Evolutionary conservation across 2,329 filamentous ascomycete genomes (phyloP), one percentile per base, ranked within the genome.

Genomic region (Cordyceps cicadae): DNA sequence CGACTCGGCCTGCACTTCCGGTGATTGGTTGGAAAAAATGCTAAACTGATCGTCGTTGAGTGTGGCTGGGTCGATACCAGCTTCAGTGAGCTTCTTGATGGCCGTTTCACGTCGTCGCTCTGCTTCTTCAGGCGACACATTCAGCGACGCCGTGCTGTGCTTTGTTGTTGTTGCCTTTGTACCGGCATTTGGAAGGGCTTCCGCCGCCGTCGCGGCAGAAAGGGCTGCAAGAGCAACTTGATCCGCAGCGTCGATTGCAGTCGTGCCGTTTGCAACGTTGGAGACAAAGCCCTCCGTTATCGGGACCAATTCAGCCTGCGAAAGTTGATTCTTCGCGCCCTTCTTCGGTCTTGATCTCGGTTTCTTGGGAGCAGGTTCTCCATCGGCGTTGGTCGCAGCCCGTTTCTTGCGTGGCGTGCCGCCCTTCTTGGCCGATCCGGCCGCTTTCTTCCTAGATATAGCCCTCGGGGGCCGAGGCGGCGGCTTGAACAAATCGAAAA

Each of bases 1-100:
- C 0, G 83, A 85, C 58, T 81, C 76, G 57, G 73, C 71, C 64
- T 85, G 83, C 6, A 85, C 69, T 3, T 79, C 75, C 0, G 82
- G 81, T 0, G 81, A 78, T 69, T 86, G 83, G 59, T 86, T 85
- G 9, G 82, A 75, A 64, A 86, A 83, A 17, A 84, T 85, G 64
- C 73, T 78, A 63, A 85, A 83, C 66, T 85, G 82, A 51, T 85
- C 82, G 4, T 70, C 63, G 0, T 79, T 81, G 11, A 85, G 71
- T 0, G 81, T 79, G 2, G 73, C 70, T 1, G 80, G 81, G 43
- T 82, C 77, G n/a, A 85, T 76, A 5, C 74, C 75, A n/a, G 71
- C 76, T 1, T 75, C 73, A 2, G 52, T 70, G 5, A 85, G 74
- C 34, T 84, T 72, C 26, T 72, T 71, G n/a, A 75, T 73, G 7